Evolutionary conservation across 2,329 filamentous ascomycete species (phyloP).

Genomic region (Ascochyta rabiei): DNA sequence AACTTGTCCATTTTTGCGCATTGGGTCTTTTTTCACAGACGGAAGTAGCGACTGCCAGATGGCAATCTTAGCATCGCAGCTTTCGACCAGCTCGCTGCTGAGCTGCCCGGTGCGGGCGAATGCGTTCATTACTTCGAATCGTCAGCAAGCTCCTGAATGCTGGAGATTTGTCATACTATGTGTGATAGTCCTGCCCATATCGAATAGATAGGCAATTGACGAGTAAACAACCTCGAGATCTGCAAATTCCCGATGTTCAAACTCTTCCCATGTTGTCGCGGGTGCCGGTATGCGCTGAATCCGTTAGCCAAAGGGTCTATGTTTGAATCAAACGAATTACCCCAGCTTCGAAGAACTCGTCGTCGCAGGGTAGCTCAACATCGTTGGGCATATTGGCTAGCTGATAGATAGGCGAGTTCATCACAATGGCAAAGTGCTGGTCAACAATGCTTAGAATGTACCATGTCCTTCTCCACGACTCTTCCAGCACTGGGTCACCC

Average conservation of each 20-base stretch:
- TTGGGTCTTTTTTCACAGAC: conserved; percentile 69
- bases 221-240: conserved; percentile 76
- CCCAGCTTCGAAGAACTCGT: conserved; percentile 64
- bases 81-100: conserved; percentile 63
- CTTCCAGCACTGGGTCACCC: conserved; percentile 72
- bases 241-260: conserved; percentile 75
- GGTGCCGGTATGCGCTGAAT: conserved; percentile 39
- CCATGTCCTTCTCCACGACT: conserved; percentile 87
- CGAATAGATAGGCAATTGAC: conserved; percentile 81
- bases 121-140: conserved; percentile 56
- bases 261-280: conserved; percentile 67
- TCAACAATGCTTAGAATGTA: conserved; percentile 80
- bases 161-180: conserved; percentile 54
- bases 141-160: background rate
- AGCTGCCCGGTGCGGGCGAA: conserved; percentile 30
- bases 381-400: conserved; percentile 68
- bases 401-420: conserved; percentile 70
- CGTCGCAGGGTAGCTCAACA: conserved; percentile 80
- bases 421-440: conserved; percentile 79
- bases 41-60: conserved; percentile 84
- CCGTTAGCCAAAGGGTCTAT: background rate
- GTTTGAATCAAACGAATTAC: conserved; percentile 26
- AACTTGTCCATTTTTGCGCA: conserved; percentile 69
- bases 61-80: conserved; percentile 67
- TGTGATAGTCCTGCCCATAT: conserved; percentile 71